phyloP scores from a whole-genome alignment of 805 yeast genomes.

The Lachancea meyersii region DNA sequence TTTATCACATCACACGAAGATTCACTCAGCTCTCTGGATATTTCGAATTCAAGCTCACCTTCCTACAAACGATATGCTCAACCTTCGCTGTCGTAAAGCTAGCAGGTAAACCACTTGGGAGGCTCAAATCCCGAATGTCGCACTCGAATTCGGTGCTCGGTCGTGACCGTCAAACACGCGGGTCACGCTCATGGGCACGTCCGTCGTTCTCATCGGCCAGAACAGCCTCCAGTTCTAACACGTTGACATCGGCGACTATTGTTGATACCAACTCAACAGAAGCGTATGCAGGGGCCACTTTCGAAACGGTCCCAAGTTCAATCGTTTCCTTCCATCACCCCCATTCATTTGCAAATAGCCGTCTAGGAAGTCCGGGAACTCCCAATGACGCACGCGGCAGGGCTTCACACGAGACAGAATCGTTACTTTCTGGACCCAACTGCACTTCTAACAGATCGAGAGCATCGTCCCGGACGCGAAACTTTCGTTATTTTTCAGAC shows the following conservation, averaged over 20 bases:
- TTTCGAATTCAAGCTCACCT: background rate
- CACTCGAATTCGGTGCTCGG: background rate
- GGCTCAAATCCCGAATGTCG: background rate
- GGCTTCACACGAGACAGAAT: constrained; percentile 22
- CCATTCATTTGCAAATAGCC: constrained; percentile 39
- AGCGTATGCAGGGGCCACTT: constrained; percentile 71
- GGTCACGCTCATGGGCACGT: constrained; percentile 9
- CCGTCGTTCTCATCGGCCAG: constrained; percentile 31
- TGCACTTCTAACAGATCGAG: constrained; percentile 25
- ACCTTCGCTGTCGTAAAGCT: background rate
- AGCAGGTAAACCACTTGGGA: background rate
- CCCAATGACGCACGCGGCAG: constrained; percentile 30
- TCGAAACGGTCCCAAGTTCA: constrained; percentile 71
- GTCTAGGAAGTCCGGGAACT: constrained; percentile 15
- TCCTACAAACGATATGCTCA: background rate
- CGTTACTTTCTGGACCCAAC: constrained; percentile 31
- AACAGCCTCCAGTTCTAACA: constrained; percentile 31
- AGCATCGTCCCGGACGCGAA: constrained; percentile 34
- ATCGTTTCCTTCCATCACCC: constrained; percentile 71
- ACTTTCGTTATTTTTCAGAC: constrained; percentile 75
- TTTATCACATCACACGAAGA: too few relatives aligned
- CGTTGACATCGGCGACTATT: constrained; percentile 22
- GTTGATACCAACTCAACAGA: constrained; percentile 60
- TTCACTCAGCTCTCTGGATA: too few relatives aligned
- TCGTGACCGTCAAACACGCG: background rate